Evolutionary conservation across 176 grass and related monocot genomes (phyloP), one percentile per base, ranked within the genome.

Genomic region (Metroxylon sagu): DNA sequence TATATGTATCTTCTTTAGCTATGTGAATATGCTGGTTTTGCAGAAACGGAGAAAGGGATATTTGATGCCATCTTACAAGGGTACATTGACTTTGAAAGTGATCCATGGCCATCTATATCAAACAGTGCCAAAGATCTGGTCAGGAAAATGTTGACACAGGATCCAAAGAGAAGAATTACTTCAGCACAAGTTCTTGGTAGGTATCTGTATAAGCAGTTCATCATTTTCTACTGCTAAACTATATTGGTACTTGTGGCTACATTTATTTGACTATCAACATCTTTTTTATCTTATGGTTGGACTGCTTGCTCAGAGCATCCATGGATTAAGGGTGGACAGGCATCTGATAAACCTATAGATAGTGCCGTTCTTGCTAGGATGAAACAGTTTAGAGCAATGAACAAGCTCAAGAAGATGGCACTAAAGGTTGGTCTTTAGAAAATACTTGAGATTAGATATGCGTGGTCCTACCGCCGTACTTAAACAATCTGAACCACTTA

Each of bases 381-480:
- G 94, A 98, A 98, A 52, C 94, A 98, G 66, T 92, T 98, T 70
- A 98, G 88, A 83, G 94, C 94, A 70, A 92, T 92, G 87, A 98
- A 98, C 77, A 98, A 98, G 64, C 82, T 98, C 35, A 98, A 98
- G 83, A 92, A 98, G 74, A 89, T 98, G 94, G 94, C 94, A 67
- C 71, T 98, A 21, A 98, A 98, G 87, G 94, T 96, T 56, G 57
- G 68, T 69, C 35, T 60, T 48, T 60, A 63, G 19, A 55, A 52
- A 43, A 43, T 43, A 2, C 12, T 12, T 6, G 8, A 43, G 35
- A 14, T 43, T 43, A 43, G 35, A 43, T 43, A 14, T 43, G 35
- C 35, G 12, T 43, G 35, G 35, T 43, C 35, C 35, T 55, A 14
- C 25, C 28, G 23, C 2, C 19, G 18, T 5, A 29, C 25, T 71